phyloP scores from a whole-genome alignment of 495 filamentous ascomycete genomes.

The Bacidia rubella region DNA sequence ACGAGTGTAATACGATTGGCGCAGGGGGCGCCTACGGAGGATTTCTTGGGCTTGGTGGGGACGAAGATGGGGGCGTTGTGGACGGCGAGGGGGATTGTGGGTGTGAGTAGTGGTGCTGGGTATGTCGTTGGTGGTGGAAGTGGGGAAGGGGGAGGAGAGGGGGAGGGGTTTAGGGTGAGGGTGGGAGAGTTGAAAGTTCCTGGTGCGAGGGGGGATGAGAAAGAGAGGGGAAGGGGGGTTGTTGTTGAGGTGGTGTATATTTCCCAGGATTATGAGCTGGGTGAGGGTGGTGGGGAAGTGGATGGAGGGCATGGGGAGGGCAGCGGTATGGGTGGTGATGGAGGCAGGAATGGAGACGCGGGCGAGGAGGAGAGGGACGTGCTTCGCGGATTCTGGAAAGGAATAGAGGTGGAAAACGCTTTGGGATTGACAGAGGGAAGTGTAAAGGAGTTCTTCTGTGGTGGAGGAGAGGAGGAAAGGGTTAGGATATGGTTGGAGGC shows the following conservation, averaged over 20 bases:
- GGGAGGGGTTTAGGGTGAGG: constrained; percentile 10
- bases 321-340: constrained; percentile 13
- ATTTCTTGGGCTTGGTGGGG: constrained; percentile 12
- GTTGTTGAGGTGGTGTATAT: constrained; percentile 13
- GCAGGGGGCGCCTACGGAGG: constrained; percentile 7
- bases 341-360: constrained; percentile 9
- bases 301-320: constrained; percentile 12
- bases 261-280: constrained; percentile 3
- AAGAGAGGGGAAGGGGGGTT: constrained; percentile 13
- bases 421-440: not conserved
- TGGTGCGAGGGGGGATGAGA: constrained; percentile 7
- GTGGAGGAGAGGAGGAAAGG: constrained; percentile 10
- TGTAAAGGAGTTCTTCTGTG: constrained; percentile 3
- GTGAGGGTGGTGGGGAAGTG: constrained; percentile 7
- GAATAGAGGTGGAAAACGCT: constrained; percentile 1
- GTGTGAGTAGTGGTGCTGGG: constrained; percentile 3
- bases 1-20: constrained; percentile 10
- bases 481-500: constrained; percentile 17
- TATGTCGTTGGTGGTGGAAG: constrained; percentile 6
- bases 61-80: constrained; percentile 18
- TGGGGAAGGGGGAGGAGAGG: not conserved
- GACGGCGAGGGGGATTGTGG: constrained; percentile 11
- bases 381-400: not conserved
- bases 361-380: constrained; percentile 6
- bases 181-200: constrained; percentile 16